Base-by-base conservation (phyloP, 352 stramenopile genomes). In the Pythium sp. region DNA sequence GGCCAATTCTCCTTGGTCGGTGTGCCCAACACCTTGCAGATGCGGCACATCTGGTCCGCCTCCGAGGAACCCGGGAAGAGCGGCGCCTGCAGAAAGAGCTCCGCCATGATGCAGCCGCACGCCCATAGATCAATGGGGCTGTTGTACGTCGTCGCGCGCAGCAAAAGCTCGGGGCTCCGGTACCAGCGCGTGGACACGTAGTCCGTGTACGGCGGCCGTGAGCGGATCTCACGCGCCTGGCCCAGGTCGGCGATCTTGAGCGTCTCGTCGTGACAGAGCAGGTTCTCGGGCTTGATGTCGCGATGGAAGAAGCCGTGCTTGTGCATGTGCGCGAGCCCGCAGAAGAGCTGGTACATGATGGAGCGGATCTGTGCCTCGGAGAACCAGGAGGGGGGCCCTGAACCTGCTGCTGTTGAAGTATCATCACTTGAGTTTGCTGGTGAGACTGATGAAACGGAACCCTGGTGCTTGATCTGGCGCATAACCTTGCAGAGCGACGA, bases 11-110 rank as follows among this genome's bases (percentile, higher is more conserved):
- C 77, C 51, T 90, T 89, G 0, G 87, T 97, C 2, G 97, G 96
- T 6, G 90, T 85, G 7, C 95, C 95, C 24, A 98, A 72, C n/a
- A 98, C 80, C 43, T 85, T 90, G 80, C 87, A 97, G 67, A 98
- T 98, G 36, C 98, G 97, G 71, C 94, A 94, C 30, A 99, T 89
- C 76, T 99, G 93, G 79, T 99, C 97, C 22, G 95, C 89, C 72
- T 99, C 97, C 22, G 79, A 95, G 20, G 78, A 88, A 5, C 97
- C 84, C n/a, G 86, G 78, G 64, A 94, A 96, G 9, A 93, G 67
- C 26, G 84, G 83, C n/a, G 78, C 72, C 47, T 85, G 86, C 11
- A 91, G 63, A 15, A 79, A 87, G 24, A 94, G 80, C 72, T 96
- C 88, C n/a, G 85, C 87, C 71, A 92, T 78, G 62, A 92, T 93